phyloP scores from a whole-genome alignment of 2,329 filamentous ascomycete genomes.

The Fusarium decemcellulare region DNA sequence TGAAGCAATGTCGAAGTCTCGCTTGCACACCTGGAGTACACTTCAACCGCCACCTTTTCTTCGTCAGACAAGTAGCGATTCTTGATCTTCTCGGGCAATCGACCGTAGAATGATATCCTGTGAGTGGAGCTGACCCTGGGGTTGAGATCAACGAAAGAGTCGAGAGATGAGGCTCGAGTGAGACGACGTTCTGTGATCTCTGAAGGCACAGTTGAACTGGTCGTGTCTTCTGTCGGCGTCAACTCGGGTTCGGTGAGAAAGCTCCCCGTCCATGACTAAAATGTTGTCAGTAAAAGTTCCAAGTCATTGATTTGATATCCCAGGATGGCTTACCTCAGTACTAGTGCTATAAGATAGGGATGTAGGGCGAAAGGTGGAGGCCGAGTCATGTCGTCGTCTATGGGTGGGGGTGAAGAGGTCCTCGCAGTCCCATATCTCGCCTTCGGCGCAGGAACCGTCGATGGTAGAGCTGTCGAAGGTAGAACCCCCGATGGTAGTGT shows the following conservation, averaged over 20 bases:
- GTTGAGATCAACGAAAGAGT: neutral
- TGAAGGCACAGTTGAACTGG: neutral
- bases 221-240: neutral
- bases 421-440: slow-evolving; percentile 2
- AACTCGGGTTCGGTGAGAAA: neutral
- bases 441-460: neutral
- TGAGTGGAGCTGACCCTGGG: neutral
- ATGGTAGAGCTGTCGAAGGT: neutral
- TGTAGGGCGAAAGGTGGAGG: neutral
- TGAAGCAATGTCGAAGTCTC: neutral
- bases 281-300: neutral
- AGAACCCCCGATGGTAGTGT: neutral
- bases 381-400: neutral
- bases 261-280: neutral
- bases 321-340: neutral
- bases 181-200: neutral
- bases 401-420: neutral
- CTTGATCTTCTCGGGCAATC: neutral
- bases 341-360: neutral
- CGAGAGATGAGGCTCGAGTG: neutral
- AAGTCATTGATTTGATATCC: neutral
- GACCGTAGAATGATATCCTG: neutral
- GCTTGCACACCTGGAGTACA: neutral
- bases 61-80: neutral
- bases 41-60: slow-evolving; percentile 1